Evolutionary conservation across 192 early-diverging fungal species (phyloP).

Genomic region (Coemansia sp.): DNA sequence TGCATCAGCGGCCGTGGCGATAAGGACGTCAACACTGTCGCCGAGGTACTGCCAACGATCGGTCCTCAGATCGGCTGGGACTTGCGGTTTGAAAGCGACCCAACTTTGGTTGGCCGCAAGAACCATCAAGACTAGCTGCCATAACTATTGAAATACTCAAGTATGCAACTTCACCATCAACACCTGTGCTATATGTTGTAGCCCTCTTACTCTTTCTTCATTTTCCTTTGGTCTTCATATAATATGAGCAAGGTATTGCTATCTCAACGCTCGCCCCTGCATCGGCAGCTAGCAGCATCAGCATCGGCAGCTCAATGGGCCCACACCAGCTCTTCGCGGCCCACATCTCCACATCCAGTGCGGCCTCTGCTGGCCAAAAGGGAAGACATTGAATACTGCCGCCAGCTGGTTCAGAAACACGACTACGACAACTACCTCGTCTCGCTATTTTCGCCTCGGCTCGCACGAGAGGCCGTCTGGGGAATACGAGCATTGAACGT

Average conservation of each 20-base stretch:
- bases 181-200: not conserved
- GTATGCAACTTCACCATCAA: too few relatives aligned
- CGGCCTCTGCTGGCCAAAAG: constrained; percentile 9
- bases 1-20: constrained; percentile 94
- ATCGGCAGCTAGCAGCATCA: not conserved
- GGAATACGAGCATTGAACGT: constrained; percentile 87
- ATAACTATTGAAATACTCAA: not conserved
- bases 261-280: not conserved
- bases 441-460: constrained; percentile 72
- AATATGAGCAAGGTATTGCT: not conserved
- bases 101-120: constrained; percentile 26
- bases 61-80: constrained; percentile 92
- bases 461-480: constrained; percentile 65
- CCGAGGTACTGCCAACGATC: constrained; percentile 83
- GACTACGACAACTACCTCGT: constrained; percentile 82
- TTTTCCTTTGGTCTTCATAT: not conserved
- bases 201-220: not conserved
- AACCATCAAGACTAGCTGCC: constrained; percentile 4
- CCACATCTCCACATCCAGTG: not conserved
- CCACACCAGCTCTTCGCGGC: not conserved
- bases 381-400: constrained; percentile 47
- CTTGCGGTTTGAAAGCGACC: constrained; percentile 59
- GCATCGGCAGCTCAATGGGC: not conserved
- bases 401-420: constrained; percentile 47
- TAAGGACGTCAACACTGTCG: constrained; percentile 95